phyloP scores from a whole-genome alignment of 2,329 filamentous ascomycete genomes.

The Fusarium napiforme region DNA sequence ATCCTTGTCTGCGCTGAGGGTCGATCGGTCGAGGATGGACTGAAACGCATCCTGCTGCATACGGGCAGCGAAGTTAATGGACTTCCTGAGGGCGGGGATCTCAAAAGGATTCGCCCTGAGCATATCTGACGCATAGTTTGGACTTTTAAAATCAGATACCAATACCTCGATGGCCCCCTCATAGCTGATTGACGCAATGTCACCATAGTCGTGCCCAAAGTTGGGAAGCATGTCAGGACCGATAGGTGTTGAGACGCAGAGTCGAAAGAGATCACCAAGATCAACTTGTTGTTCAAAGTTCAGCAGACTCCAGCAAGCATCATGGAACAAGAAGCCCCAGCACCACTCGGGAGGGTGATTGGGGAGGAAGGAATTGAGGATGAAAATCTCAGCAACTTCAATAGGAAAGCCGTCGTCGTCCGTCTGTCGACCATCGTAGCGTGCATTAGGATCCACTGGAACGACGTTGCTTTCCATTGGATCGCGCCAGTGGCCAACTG shows the following conservation, averaged over 20 bases:
- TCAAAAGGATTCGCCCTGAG: constrained; percentile 3
- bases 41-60: constrained; percentile 5
- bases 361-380: fast-evolving
- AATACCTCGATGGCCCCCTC: background rate
- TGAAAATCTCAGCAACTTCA: background rate
- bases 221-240: background rate
- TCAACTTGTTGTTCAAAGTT: background rate
- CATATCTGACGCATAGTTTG: fast-evolving
- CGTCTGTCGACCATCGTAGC: background rate
- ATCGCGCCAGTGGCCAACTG: background rate
- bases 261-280: constrained; percentile 2
- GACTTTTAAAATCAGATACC: too few species aligned
- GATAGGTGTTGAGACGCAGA: constrained; percentile 14
- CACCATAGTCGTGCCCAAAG: constrained; percentile 31
- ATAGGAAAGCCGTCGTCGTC: background rate
- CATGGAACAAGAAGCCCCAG: constrained; percentile 24
- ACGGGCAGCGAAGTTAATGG: background rate
- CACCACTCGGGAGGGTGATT: background rate
- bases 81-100: background rate
- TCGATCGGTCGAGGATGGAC: background rate
- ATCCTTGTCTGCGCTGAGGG: background rate
- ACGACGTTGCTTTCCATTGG: fast-evolving
- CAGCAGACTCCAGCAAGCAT: constrained; percentile 26
- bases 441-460: constrained; percentile 1
- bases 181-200: background rate